Base-by-base conservation (phyloP, 345 rosid species). In the Aquilaria yunnanensis region DNA sequence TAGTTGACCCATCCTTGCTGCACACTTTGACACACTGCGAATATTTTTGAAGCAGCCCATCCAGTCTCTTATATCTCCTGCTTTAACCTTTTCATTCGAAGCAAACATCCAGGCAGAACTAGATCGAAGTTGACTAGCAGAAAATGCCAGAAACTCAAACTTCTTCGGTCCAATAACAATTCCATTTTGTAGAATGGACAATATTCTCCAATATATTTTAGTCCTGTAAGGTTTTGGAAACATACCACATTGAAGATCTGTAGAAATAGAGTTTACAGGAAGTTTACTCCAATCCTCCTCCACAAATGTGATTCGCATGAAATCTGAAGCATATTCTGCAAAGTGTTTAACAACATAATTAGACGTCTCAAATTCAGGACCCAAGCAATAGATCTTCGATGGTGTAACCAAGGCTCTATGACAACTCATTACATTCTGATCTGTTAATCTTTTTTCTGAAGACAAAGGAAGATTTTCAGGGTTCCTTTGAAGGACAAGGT, bases 271-370 rank as follows among this genome's bases (percentile, higher is more conserved):
- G 70, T 78, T 83, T 37, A 75, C 70, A 37, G 91, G 81, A 60
- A 90, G 83, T 75, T 79, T 93, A 74, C 88, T 83, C 97, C 97
- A 93, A 75, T 90, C 97, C 80, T 93, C 98, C 69, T 93, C 98
- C 30, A 90, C 98, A 58, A 93, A 92, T 47, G 97, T 78, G 67
- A 89, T 82, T 67, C 97, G 81, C 78, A 87, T 71, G 70, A 93
- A 93, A 74, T 90, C 85, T n/a, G 87, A 77, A 62, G 96, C 91
- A 80, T 80, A 80, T 68, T 73, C 59, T 29, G 85, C 91, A 73
- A 85, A 93, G 80, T 87, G 61, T 72, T 80, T 93, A 37, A 93
- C 87, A 33, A 93, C 96, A 41, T 83, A 93, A 72, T 93, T 90
- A 5, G 97, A 84, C 56, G 79, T 67, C 74, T 90, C 97, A 67